Percentiles rank a stretch among this genome's conserved stretches.
Evolutionary conservation across 2,329 filamentous ascomycete genomes (phyloP).

Genomic region (Alternaria gansuensis): DNA sequence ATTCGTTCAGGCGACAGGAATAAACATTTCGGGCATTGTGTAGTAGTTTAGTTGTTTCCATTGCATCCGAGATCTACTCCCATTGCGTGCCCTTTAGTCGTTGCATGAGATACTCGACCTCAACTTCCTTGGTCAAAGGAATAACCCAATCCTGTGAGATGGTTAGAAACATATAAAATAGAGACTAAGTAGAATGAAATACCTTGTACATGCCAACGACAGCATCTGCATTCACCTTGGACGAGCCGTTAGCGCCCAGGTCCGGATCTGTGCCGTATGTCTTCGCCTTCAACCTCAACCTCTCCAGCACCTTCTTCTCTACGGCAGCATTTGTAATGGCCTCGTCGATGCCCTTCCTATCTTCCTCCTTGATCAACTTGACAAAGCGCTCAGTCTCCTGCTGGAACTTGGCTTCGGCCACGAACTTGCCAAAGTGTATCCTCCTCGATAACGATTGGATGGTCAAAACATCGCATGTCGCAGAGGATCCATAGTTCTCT

Average conservation of each 20-base stretch:
- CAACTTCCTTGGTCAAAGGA: conserved; percentile 95
- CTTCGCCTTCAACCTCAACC: conserved; percentile 85
- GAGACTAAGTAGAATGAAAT: background rate
- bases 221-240: conserved; percentile 91
- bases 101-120: conserved; percentile 98
- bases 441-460: conserved; percentile 88
- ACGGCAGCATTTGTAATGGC: conserved; percentile 91
- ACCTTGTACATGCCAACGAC: conserved; percentile 55
- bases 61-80: conserved; percentile 46
- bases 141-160: conserved; percentile 77
- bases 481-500: conserved; percentile 95
- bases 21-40: background rate
- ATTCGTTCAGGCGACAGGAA: background rate
- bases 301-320: conserved; percentile 88
- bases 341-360: conserved; percentile 81
- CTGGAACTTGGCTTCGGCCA: conserved; percentile 93
- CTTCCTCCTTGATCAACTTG: conserved; percentile 79
- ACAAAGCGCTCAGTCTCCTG: conserved; percentile 84
- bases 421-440: conserved; percentile 98
- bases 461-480: conserved; percentile 88
- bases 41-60: background rate
- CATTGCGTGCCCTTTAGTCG: conserved; percentile 69
- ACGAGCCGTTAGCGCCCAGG: conserved; percentile 63
- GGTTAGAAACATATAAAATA: background rate
- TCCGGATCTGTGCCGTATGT: conserved; percentile 94